These are phyloP conservation scores for Colletotrichum cereale DNA, from an alignment of 2,329 filamentous ascomycete species.

Conservation along the genomic window DNA sequence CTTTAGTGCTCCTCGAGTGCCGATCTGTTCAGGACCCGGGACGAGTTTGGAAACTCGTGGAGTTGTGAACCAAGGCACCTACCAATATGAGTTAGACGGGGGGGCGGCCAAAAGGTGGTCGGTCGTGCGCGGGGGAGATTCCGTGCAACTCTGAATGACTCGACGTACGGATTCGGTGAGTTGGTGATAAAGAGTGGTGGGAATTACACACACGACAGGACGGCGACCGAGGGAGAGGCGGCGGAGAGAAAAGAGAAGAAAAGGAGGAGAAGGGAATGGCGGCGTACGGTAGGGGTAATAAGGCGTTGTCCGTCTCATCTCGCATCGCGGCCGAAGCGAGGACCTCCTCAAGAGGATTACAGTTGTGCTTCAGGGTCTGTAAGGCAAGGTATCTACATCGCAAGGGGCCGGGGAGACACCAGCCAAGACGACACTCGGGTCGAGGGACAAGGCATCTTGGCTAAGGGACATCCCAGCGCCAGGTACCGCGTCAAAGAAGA, in stretches of 20 bases:
- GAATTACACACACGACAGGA: slow-evolving; percentile 8
- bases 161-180: slow-evolving; percentile 20
- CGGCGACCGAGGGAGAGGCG: slow-evolving; percentile 39
- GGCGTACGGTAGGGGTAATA: slow-evolving; percentile 30
- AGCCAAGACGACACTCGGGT: slow-evolving; percentile 26
- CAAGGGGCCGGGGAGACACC: neutral
- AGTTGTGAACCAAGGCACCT: slow-evolving; percentile 6
- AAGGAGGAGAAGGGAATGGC: slow-evolving; percentile 7
- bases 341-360: neutral
- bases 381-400: slow-evolving; percentile 3
- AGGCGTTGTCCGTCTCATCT: slow-evolving; percentile 5
- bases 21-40: slow-evolving; percentile 15
- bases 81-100: neutral
- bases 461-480: neutral
- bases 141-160: slow-evolving; percentile 36
- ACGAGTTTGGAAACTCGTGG: slow-evolving; percentile 15
- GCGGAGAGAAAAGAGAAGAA: slow-evolving; percentile 3
- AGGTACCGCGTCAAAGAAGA: slow-evolving; percentile 5
- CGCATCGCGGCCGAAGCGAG: neutral
- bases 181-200: slow-evolving; percentile 15
- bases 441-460: neutral
- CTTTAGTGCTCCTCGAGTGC: slow-evolving; percentile 24
- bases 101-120: neutral
- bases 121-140: neutral
- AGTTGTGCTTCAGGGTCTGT: slow-evolving; percentile 3